Base-by-base conservation (phyloP, 176 grass and related monocot species). In the Luzula sylvatica region DNA sequence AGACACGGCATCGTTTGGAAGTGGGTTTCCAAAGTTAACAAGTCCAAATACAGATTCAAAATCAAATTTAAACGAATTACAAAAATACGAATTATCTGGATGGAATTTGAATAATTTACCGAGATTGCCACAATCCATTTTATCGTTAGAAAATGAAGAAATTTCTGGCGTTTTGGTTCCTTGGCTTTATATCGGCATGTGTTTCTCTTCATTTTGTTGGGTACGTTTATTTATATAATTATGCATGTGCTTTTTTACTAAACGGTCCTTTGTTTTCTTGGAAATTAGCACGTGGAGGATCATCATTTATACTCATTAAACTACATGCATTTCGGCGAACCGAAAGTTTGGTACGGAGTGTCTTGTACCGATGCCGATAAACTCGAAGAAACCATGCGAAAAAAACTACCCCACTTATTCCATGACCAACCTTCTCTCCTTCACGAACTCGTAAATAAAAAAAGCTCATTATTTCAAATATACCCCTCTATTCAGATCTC, bases 121-220 rank as follows among this genome's bases (percentile, higher is more conserved):
- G 58, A 73, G 85, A 20, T 52, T 69, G 45, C 64, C 85, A 41
- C 71, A 74, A 11, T 96, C 92, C 42, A 42, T 90, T 69, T 71
- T 89, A 46, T 96, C 85, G 64, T 86, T 90, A 42, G 92, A 96
- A 64, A 71, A 62, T 11, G 92, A 82, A 30, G 81, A 96, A 68
- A 86, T 96, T 69, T 89, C 92, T 70, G 92, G 92, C 43, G 92
- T 96, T 38, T 59, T 96, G 60, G 85, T 90, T 28, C 92, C 92
- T 68, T 96, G 92, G 92, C 78, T 96, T 67, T 96, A 96, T 82
- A 41, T 82, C 3, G 92, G 92, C 65, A 96, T 96, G 92, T 96
- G 92, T 76, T 89, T 96, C 76, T 96, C 92, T 48, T 96, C 92
- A 40, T 96, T 96, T 53, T 96, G 92, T 50, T 96, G 92, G 92